Evolutionary conservation across 768 basidiomycete genomes (phyloP).

Genomic region (Tricholoma matsutake): DNA sequence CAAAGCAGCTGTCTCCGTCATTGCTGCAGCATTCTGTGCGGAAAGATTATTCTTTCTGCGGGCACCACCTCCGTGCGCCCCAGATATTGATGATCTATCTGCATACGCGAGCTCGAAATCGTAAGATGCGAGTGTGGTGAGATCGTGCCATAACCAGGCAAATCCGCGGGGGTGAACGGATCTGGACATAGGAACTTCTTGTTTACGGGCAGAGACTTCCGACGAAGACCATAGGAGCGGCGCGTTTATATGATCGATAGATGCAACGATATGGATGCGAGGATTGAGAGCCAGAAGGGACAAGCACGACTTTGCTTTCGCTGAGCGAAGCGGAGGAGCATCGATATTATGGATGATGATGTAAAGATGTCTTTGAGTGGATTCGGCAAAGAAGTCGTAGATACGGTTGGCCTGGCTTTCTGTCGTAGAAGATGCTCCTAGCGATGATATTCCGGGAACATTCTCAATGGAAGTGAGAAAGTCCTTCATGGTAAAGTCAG

Average conservation of each 20-base stretch:
- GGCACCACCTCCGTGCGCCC: slow-evolving; percentile 43
- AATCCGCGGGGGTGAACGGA: slow-evolving; percentile 45
- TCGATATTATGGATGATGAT: slow-evolving; percentile 91
- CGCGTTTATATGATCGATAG: slow-evolving; percentile 84
- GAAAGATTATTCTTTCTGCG: slow-evolving; percentile 31
- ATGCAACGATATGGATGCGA: slow-evolving; percentile 78
- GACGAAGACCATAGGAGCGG: slow-evolving; percentile 81
- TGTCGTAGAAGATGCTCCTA: slow-evolving; percentile 35
- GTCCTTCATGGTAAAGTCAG: slow-evolving; percentile 64
- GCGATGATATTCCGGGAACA: slow-evolving; percentile 38
- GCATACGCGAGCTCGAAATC: slow-evolving; percentile 70
- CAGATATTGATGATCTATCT: slow-evolving; percentile 60
- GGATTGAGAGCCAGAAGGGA: slow-evolving; percentile 70
- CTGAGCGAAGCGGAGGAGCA: slow-evolving; percentile 59
- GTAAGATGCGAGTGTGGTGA: slow-evolving; percentile 83
- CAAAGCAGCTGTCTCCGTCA: slow-evolving; percentile 75
- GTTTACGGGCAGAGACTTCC: slow-evolving; percentile 56
- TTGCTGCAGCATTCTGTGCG: slow-evolving; percentile 35
- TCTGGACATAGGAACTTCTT: slow-evolving; percentile 13
- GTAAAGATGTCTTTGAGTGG: slow-evolving; percentile 42
- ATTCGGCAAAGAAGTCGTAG: slow-evolving; percentile 54
- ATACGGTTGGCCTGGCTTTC: slow-evolving; percentile 68
- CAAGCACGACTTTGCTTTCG: slow-evolving; percentile 63
- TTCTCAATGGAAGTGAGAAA: slow-evolving; percentile 59
- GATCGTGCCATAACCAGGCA: slow-evolving; percentile 85